phyloP scores from a whole-genome alignment of 176 grass and related monocot genomes.

The Panicum miliaceum region DNA sequence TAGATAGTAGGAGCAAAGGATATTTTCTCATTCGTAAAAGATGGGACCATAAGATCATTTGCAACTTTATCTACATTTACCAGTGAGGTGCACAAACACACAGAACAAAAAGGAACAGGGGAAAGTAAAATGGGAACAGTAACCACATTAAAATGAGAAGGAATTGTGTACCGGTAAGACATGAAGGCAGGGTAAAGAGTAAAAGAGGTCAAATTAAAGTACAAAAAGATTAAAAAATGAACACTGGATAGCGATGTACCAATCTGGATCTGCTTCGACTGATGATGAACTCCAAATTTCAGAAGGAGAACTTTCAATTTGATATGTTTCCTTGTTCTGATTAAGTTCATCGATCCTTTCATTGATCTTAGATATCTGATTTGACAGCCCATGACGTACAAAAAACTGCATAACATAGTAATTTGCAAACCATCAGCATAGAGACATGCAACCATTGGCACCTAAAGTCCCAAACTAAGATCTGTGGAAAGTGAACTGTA shows the following conservation, averaged over 20 bases:
- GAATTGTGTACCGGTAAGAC: neutral
- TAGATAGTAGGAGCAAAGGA: neutral
- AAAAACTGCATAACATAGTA: constrained; percentile 34
- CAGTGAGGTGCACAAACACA: neutral
- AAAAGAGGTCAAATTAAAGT: constrained; percentile 7
- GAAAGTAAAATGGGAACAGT: neutral
- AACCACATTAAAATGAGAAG: neutral
- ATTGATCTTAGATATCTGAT: constrained; percentile 54
- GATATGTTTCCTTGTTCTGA: constrained; percentile 54
- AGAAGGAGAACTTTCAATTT: constrained; percentile 50
- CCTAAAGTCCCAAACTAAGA: neutral
- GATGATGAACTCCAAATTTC: constrained; percentile 51
- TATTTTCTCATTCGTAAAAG: neutral
- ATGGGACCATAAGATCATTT: neutral
- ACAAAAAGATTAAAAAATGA: constrained; percentile 7
- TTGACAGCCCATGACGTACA: constrained; percentile 49
- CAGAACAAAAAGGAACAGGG: neutral
- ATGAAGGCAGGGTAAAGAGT: neutral
- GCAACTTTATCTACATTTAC: neutral
- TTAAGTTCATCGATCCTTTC: constrained; percentile 55
- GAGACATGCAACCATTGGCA: neutral
- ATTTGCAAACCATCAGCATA: neutral
- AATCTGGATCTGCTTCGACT: constrained; percentile 36
- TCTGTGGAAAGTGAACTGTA: neutral
- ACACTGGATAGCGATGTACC: constrained; percentile 17